Evolutionary conservation across 75 land plant genomes (phyloP), one percentile per base, ranked within the genome.

Genomic region (Picea sitchensis): DNA sequence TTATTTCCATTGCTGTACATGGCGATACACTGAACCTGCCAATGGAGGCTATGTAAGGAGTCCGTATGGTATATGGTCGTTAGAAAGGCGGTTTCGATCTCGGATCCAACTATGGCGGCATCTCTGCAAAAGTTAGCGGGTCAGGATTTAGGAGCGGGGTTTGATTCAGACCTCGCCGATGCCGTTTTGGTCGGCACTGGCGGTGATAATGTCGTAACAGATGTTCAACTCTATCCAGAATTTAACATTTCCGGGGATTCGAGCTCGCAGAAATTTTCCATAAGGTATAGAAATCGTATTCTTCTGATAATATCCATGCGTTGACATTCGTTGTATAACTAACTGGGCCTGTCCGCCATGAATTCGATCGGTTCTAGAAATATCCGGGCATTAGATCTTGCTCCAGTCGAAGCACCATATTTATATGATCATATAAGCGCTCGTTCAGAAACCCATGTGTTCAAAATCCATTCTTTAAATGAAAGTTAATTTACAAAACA

Each of bases 341-440:
- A n/a, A n/a, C n/a, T n/a, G n/a, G n/a, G n/a, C n/a, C n/a, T n/a
- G n/a, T n/a, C n/a, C n/a, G n/a, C 15, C 69, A 65, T 65, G 36
- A 14, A 14, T 34, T 65, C 32, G 38, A 30, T 30, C 31, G 69
- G 36, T 14, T 30, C 36, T 63, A 6, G 31, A 32, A 68, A 26
- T 68, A 36, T 7, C 72, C 72, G 4, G 36, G 18, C 47, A 38
- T 14, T 69, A 69, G 73, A 69, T 69, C 73, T 69, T 41, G n/a
- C 9, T 69, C 47, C 51, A 34, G 73, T n/a, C 2, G 18, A 69
- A 69, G 51, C n/a, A 69, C 47, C 3, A 3, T 5, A 44, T 44
- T 44, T 44, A 44, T 44, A 44, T 44, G 47, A 44, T 44, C 47
- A 44, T 44, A 20, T 17, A 5, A 41, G 36, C 51, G 20, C 17